Percentiles rank a stretch among this genome's conserved stretches.
phyloP scores from a whole-genome alignment of 1,284 basidiomycete genomes.

The Boletus chippewaensis region DNA sequence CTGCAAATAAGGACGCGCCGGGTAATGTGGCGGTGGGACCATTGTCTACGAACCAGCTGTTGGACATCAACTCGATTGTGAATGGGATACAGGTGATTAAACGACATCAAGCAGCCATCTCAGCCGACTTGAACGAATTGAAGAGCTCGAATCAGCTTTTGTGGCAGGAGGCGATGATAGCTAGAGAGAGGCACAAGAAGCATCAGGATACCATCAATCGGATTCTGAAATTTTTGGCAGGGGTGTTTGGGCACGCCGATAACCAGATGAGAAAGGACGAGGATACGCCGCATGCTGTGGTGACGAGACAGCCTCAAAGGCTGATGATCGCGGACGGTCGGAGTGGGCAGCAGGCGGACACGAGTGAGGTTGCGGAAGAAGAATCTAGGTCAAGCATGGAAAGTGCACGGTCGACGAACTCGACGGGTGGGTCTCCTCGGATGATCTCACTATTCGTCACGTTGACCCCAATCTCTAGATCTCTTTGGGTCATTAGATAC shows the following conservation, averaged over 20 bases:
- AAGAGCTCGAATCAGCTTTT: constrained; percentile 84
- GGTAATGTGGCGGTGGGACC: constrained; percentile 16
- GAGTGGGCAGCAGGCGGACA: constrained; percentile 34
- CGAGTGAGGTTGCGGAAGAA: constrained; percentile 36
- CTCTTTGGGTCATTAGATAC: constrained; percentile 31
- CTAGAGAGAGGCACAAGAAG: constrained; percentile 76
- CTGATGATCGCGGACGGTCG: constrained; percentile 62
- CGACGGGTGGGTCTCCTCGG: constrained; percentile 11
- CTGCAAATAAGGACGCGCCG: constrained; percentile 15
- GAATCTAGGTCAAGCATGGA: constrained; percentile 27
- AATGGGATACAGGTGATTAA: constrained; percentile 86
- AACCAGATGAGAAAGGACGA: constrained; percentile 41
- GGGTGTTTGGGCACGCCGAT: constrained; percentile 73
- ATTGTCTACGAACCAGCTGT: constrained; percentile 42
- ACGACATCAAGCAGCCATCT: constrained; percentile 86
- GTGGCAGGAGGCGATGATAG: constrained; percentile 87
- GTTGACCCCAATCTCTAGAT: constrained; percentile 21
- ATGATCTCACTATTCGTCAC: neutral
- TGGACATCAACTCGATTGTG: constrained; percentile 73
- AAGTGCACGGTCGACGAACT: constrained; percentile 24
- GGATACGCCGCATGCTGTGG: constrained; percentile 39
- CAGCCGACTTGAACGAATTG: constrained; percentile 80
- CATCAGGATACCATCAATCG: constrained; percentile 97
- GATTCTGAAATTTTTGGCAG: constrained; percentile 90
- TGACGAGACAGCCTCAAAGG: constrained; percentile 47